These are phyloP conservation scores for Noccaea bulbosa DNA, from an alignment of 345 rosid genomes.

Conservation along the genomic window DNA sequence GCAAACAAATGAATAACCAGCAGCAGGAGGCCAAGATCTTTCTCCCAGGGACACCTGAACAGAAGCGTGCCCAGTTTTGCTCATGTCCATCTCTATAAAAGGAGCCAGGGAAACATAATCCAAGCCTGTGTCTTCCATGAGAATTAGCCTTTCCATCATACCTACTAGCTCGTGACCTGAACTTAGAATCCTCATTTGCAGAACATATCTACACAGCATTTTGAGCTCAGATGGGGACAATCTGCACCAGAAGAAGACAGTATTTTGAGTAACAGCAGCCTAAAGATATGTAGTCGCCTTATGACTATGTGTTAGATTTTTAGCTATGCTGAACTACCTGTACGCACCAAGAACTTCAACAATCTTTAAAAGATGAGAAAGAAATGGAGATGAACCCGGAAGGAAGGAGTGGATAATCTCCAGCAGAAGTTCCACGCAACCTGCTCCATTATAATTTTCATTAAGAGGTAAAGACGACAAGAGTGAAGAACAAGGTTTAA, in stretches of 20 bases:
- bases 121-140: constrained; percentile 68
- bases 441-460: constrained; percentile 45
- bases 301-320: constrained; percentile 11
- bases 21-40: constrained; percentile 99
- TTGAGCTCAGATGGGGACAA: constrained; percentile 85
- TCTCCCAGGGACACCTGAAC: constrained; percentile 93
- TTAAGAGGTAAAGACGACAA: constrained; percentile 5
- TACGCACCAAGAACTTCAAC: constrained; percentile 93
- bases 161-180: constrained; percentile 74
- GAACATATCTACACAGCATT: constrained; percentile 65
- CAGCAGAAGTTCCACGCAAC: constrained; percentile 85
- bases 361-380: constrained; percentile 76
- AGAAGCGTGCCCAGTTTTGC: constrained; percentile 90
- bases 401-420: constrained; percentile 84
- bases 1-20: constrained; percentile 95
- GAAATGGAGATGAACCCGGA: constrained; percentile 71
- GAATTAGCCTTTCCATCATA: constrained; percentile 82
- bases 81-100: constrained; percentile 92
- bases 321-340: constrained; percentile 53
- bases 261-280: constrained; percentile 31
- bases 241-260: constrained; percentile 57
- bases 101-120: constrained; percentile 87
- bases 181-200: constrained; percentile 71
- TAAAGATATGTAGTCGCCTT: constrained; percentile 26
- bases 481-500: constrained; percentile 21